Conservation (phyloP, 2,329 filamentous ascomycete species). For the Myrmaecium sp. region DNA sequence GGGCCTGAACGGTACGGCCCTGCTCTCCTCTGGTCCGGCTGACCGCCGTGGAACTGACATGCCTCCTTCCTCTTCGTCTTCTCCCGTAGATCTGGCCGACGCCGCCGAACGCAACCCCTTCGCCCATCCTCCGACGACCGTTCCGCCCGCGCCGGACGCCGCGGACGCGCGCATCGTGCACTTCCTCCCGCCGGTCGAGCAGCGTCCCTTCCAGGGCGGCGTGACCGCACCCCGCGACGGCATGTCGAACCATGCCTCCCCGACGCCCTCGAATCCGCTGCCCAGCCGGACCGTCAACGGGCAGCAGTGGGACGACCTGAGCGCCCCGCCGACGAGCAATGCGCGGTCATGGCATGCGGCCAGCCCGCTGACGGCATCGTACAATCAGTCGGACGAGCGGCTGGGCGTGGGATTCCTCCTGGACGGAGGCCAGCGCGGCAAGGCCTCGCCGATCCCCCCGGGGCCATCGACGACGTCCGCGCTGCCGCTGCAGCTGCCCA, state of each 20-base stretch:
- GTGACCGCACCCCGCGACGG: slow-evolving; percentile 11
- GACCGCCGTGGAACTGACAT: not conserved
- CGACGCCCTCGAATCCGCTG: too few species aligned
- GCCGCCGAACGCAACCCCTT: slow-evolving; percentile 29
- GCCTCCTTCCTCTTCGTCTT: slow-evolving; percentile 1
- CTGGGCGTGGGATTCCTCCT: slow-evolving; percentile 60
- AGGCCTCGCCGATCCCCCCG: slow-evolving; percentile 17
- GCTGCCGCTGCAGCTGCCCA: slow-evolving; percentile 10
- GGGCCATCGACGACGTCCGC: slow-evolving; percentile 5
- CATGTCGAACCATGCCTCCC: slow-evolving; percentile 9
- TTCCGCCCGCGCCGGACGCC: slow-evolving; percentile 5
- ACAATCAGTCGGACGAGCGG: slow-evolving; percentile 36
- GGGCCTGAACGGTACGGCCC: slow-evolving; percentile 25
- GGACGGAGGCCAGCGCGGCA: slow-evolving; percentile 38
- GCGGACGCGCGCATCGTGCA: slow-evolving; percentile 10
- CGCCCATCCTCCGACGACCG: slow-evolving; percentile 12
- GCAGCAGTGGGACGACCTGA: slow-evolving; percentile 15
- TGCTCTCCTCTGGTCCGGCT: slow-evolving; percentile 1
- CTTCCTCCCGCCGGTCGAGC: slow-evolving; percentile 3
- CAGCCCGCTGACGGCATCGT: slow-evolving; percentile 22
- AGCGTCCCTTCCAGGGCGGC: slow-evolving; percentile 8
- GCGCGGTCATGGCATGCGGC: slow-evolving; percentile 19
- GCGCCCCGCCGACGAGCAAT: slow-evolving; percentile 16
- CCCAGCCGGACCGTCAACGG: slow-evolving; percentile 8
- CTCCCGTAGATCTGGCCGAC: slow-evolving; percentile 26